Evolutionary conservation across 805 yeast genomes (phyloP).

Genomic region (Saccharomycopsis javanensis): DNA sequence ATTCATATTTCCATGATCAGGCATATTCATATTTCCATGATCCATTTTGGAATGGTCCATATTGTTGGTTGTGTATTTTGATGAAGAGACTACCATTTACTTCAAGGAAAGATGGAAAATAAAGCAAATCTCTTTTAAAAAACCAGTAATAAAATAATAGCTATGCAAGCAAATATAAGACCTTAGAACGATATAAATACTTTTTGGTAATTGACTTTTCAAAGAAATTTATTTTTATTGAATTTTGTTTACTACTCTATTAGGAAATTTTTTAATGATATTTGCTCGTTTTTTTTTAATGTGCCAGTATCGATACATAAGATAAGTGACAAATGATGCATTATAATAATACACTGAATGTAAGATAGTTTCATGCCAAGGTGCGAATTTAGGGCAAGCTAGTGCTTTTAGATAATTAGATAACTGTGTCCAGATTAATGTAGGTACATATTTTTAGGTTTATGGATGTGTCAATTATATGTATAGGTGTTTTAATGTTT

Average conservation of each 20-base stretch:
- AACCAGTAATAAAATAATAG: not conserved
- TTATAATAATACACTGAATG: too few relatives aligned
- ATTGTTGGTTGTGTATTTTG: not conserved
- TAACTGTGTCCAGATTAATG: too few relatives aligned
- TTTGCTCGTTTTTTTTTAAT: not conserved
- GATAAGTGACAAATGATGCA: not conserved
- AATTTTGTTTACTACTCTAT: not conserved
- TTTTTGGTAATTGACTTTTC: too few relatives aligned
- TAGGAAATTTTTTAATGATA: not conserved
- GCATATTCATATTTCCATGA: slow-evolving; percentile 3
- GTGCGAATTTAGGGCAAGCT: too few relatives aligned
- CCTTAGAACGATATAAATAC: too few relatives aligned
- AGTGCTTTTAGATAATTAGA: too few relatives aligned
- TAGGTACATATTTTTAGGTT: too few relatives aligned
- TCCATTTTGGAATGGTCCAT: slow-evolving; percentile 2
- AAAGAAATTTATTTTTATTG: too few relatives aligned
- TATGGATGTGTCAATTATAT: too few relatives aligned
- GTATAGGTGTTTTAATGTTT: too few relatives aligned
- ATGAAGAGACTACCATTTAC: not conserved
- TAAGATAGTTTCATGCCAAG: too few relatives aligned
- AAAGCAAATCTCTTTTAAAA: not conserved
- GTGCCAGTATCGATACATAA: too few relatives aligned
- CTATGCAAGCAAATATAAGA: not conserved
- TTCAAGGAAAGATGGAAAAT: not conserved
- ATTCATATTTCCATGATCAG: not conserved